These are phyloP conservation scores for Noccaea bulbosa DNA, from an alignment of 345 rosid genomes.

Conservation along the genomic window DNA sequence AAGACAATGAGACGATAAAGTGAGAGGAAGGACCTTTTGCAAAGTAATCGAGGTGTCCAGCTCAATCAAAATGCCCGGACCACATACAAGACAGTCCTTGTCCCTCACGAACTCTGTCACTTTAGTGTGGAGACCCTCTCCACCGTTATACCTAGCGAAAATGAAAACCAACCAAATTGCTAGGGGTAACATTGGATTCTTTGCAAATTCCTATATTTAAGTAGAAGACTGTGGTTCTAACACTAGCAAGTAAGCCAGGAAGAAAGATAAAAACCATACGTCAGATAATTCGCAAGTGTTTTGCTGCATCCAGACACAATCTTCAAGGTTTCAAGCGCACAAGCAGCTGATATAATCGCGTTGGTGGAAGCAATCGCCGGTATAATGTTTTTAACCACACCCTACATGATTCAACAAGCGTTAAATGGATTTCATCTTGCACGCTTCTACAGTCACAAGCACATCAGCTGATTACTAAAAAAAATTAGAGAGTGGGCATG, in stretches of 20 bases:
- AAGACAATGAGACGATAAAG: slow-evolving; percentile 14
- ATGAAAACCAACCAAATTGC: slow-evolving; percentile 23
- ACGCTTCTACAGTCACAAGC: slow-evolving; percentile 4
- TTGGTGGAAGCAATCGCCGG: slow-evolving; percentile 99
- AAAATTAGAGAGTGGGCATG: not conserved
- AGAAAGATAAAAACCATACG: slow-evolving; percentile 51
- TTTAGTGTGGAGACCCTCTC: slow-evolving; percentile 83
- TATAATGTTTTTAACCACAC: slow-evolving; percentile 94
- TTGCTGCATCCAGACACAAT: slow-evolving; percentile 96
- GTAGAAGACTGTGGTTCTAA: slow-evolving; percentile 16
- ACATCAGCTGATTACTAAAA: not conserved
- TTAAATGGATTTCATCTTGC: not conserved
- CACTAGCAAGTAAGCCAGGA: slow-evolving; percentile 3
- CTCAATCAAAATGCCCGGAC: slow-evolving; percentile 90
- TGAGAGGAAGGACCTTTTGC: slow-evolving; percentile 63
- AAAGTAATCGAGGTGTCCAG: slow-evolving; percentile 70
- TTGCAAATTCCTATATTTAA: slow-evolving; percentile 2
- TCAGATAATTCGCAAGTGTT: slow-evolving; percentile 80
- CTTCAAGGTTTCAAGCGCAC: slow-evolving; percentile 94
- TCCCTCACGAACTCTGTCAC: slow-evolving; percentile 82
- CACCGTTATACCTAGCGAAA: slow-evolving; percentile 78
- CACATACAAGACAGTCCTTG: slow-evolving; percentile 94
- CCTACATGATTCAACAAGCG: slow-evolving; percentile 49
- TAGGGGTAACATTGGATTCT: slow-evolving; percentile 17
- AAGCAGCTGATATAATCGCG: slow-evolving; percentile 91